These are phyloP conservation scores for Thermomyces lanuginosus DNA, from an alignment of 2,329 filamentous ascomycete species.

Conservation along the genomic window DNA sequence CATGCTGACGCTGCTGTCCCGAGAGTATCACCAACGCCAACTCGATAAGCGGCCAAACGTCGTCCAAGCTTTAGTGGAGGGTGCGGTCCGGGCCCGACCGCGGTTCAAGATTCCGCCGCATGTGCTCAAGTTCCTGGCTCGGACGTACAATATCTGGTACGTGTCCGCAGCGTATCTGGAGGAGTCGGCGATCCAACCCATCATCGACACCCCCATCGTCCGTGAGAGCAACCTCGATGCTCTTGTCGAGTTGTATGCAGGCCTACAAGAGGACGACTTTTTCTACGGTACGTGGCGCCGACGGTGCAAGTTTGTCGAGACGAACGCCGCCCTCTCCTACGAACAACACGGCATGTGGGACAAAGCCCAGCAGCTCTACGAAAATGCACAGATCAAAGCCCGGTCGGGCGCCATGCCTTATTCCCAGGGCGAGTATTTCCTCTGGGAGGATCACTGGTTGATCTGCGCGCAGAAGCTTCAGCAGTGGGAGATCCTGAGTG, in stretches of 20 bases:
- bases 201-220: constrained; percentile 67
- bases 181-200: constrained; percentile 67
- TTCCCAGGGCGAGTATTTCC: constrained; percentile 90
- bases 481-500: constrained; percentile 94
- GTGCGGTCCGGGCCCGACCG: constrained; percentile 67
- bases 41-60: constrained; percentile 93
- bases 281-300: constrained; percentile 97
- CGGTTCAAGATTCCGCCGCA: constrained; percentile 88
- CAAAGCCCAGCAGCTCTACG: constrained; percentile 92
- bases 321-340: constrained; percentile 89
- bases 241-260: constrained; percentile 80
- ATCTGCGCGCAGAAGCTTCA: constrained; percentile 95
- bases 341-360: constrained; percentile 99
- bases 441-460: constrained; percentile 99
- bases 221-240: constrained; percentile 93
- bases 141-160: constrained; percentile 95
- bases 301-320: constrained; percentile 90
- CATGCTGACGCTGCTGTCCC: constrained; percentile 76
- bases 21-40: constrained; percentile 88
- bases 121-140: constrained; percentile 85
- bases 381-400: constrained; percentile 91
- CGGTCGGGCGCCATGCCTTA: constrained; percentile 91
- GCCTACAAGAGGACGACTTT: constrained; percentile 83
- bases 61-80: constrained; percentile 78
- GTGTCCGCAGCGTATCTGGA: constrained; percentile 83